Conservation (phyloP, 768 basidiomycete genomes). For the Kwoniella pini region DNA sequence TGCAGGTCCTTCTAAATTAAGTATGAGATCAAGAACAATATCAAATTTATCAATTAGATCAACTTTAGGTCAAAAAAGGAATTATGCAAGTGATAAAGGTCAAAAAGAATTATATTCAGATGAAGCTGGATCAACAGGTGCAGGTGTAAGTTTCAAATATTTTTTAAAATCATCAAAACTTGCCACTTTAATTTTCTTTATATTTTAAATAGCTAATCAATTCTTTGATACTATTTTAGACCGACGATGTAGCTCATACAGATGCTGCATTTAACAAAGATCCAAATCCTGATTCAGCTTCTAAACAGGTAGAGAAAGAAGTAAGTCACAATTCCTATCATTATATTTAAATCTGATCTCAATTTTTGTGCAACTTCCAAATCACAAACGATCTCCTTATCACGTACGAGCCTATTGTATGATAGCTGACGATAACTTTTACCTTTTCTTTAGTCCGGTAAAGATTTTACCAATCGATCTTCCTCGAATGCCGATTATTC, state of each 20-base stretch:
- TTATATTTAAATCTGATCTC: too few species aligned
- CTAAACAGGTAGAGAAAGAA: slow-evolving; percentile 50
- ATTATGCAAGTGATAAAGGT: slow-evolving; percentile 50
- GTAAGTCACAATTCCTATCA: slow-evolving; percentile 31
- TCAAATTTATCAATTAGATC: slow-evolving; percentile 23
- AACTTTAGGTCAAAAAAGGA: slow-evolving; percentile 14
- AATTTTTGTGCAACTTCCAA: too few species aligned
- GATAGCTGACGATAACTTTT: too few species aligned
- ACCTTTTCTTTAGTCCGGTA: slow-evolving; percentile 52
- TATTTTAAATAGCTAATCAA: too few species aligned
- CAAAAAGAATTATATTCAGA: slow-evolving; percentile 53
- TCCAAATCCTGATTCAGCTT: slow-evolving; percentile 37
- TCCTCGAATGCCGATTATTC: slow-evolving; percentile 36
- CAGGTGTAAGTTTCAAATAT: slow-evolving; percentile 42
- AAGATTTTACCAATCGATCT: slow-evolving; percentile 46
- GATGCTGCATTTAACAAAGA: slow-evolving; percentile 51
- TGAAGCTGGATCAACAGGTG: slow-evolving; percentile 48
- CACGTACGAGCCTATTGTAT: too few species aligned
- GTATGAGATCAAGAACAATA: slow-evolving; percentile 24
- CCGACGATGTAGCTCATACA: slow-evolving; percentile 52
- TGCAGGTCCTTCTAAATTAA: slow-evolving; percentile 37
- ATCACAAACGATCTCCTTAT: too few species aligned
- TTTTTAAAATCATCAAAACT: too few species aligned
- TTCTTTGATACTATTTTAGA: slow-evolving; percentile 23
- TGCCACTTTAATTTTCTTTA: too few species aligned